A percentile compares a stretch with the other conserved stretches of the same genome.
These are phyloP conservation scores for Talaromyces sp. DNA, from an alignment of 2,329 filamentous ascomycete species.

Conservation along the genomic window DNA sequence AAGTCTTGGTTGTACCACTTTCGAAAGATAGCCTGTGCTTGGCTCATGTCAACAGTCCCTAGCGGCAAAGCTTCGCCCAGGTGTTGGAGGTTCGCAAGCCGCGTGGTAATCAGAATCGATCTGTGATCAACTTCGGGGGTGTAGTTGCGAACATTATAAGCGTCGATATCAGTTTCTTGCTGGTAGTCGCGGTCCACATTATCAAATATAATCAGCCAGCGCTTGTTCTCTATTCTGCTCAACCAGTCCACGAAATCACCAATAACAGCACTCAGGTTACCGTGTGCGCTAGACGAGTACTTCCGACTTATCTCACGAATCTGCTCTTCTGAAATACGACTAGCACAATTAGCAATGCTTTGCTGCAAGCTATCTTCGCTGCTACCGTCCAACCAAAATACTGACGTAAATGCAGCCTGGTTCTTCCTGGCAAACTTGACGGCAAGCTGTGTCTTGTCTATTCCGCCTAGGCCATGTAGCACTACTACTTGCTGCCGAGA, in stretches of 20 bases:
- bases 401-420: conserved; percentile 29
- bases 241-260: conserved; percentile 12
- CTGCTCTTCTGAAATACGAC: conserved; percentile 1
- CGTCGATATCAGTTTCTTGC: conserved; percentile 1
- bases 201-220: conserved; percentile 9
- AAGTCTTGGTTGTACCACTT: conserved; percentile 5
- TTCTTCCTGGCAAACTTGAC: conserved; percentile 32
- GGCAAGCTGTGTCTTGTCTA: conserved; percentile 43
- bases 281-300: neutral
- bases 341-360: conserved; percentile 15
- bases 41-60: conserved; percentile 1
- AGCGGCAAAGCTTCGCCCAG: conserved; percentile 1
- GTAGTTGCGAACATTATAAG: conserved; percentile 7
- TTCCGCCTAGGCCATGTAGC: conserved; percentile 39
- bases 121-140: conserved; percentile 8
- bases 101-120: conserved; percentile 8
- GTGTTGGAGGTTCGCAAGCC: conserved; percentile 7
- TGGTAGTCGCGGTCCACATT: conserved; percentile 3
- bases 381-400: conserved; percentile 41
- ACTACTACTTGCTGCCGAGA: conserved; percentile 12
- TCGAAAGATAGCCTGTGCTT: conserved; percentile 6
- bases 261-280: neutral
- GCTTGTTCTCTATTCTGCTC: neutral
- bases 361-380: conserved; percentile 31
- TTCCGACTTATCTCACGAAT: conserved; percentile 1